Evolutionary conservation across 1,284 basidiomycete genomes (phyloP).

Genomic region (Apiotrichum sp.): DNA sequence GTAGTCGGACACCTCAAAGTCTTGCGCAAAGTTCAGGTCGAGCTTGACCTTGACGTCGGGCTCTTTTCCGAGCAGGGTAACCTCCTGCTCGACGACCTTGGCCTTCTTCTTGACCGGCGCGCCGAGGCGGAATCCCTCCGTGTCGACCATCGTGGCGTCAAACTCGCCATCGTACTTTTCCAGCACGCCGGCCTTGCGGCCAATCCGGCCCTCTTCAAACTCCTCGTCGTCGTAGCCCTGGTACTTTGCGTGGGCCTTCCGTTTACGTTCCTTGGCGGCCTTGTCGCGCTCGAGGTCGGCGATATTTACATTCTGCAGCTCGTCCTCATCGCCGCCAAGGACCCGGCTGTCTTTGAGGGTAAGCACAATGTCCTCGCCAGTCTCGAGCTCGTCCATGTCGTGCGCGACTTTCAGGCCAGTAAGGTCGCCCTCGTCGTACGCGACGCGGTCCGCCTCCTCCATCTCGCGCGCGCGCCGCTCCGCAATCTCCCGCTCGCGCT

Average conservation of each 20-base stretch:
- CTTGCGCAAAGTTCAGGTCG: slow-evolving; percentile 89
- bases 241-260: slow-evolving; percentile 75
- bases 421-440: slow-evolving; percentile 75
- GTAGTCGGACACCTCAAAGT: slow-evolving; percentile 79
- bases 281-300: slow-evolving; percentile 74
- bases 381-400: slow-evolving; percentile 81
- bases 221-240: slow-evolving; percentile 97
- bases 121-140: slow-evolving; percentile 73
- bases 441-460: slow-evolving; percentile 70
- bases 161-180: slow-evolving; percentile 88
- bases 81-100: slow-evolving; percentile 51
- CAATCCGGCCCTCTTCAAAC: slow-evolving; percentile 61
- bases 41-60: slow-evolving; percentile 49
- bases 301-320: slow-evolving; percentile 89
- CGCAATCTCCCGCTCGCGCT: slow-evolving; percentile 68
- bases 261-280: slow-evolving; percentile 63
- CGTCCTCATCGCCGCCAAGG: slow-evolving; percentile 95
- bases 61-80: slow-evolving; percentile 48
- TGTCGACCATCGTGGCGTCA: slow-evolving; percentile 54
- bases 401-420: slow-evolving; percentile 92
- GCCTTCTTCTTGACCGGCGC: slow-evolving; percentile 43
- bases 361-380: slow-evolving; percentile 89
- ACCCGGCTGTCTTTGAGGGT: slow-evolving; percentile 93
- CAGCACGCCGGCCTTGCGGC: slow-evolving; percentile 74
- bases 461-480: slow-evolving; percentile 67